Evolutionary conservation across 768 basidiomycete species (phyloP), one percentile per base, ranked within the genome.

Genomic region (Gloeophyllum trabeum): DNA sequence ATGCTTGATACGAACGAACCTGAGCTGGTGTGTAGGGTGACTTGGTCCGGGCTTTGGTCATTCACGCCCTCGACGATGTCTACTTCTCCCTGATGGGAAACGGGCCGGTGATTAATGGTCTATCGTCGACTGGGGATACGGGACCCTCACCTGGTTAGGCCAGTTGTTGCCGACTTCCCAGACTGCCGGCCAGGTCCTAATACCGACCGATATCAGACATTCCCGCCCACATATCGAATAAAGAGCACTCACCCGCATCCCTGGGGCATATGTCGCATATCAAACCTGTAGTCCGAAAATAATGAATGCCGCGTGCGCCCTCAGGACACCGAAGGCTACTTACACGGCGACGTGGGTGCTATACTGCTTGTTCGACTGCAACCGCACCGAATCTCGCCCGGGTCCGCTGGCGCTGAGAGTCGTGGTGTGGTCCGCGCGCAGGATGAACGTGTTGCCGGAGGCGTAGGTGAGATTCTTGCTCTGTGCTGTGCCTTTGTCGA

Each of bases 51-150:
- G 1, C 43, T 13, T 12, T 40, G 12, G 39, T 49, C 48, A 46
- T 58, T 58, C 16, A 58, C 54, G 32, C 57, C 57, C 18, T 57
- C 56, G 21, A 57, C 38, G 44, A 55, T 58, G 41, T 37, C 36
- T 7, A 37, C 20, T 19, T 37, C 36, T 37, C 36, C 36, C 62
- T 67, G 50, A 51, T 36, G 26, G 13, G 24, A 21, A 16, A 22
- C 24, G 14, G 26, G 18, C 4, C 34, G 24, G 5, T n/a, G 6
- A 7, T 20, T 23, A 6, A 20, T 14, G 4, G 21, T 25, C 16
- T 16, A 22, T n/a, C 24, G 12, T 34, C 19, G 16, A 5, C 12
- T n/a, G 14, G n/a, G 16, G 25, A 16, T 4, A 6, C 6, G 10
- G 16, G 19, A 24, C 2, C 42, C 50, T 47, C 44, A 39, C 56